Percentiles rank a stretch among this genome's conserved stretches.
These are phyloP conservation scores for Aspergillus incahuasiensis DNA, from an alignment of 495 filamentous ascomycete genomes.

Conservation along the genomic window DNA sequence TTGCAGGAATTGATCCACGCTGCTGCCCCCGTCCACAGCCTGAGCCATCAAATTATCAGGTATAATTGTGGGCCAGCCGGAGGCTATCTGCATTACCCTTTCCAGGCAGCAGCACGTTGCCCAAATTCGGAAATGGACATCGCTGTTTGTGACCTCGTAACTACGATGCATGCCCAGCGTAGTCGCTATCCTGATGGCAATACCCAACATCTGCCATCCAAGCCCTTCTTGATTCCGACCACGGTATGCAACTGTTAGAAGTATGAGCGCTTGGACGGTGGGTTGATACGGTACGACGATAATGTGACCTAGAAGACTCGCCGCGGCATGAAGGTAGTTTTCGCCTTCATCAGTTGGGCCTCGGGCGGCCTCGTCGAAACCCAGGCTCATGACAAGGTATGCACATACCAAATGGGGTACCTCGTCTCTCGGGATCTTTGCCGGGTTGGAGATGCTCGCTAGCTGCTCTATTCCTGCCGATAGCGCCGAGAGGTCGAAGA, in stretches of 20 bases:
- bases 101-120: slow-evolving; percentile 13
- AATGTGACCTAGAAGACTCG: slow-evolving; percentile 10
- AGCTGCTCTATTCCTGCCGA: slow-evolving; percentile 1
- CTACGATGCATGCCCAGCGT: slow-evolving; percentile 12
- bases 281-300: slow-evolving; percentile 13
- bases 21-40: not conserved
- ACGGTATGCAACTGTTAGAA: slow-evolving; percentile 11
- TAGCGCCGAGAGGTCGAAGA: not conserved
- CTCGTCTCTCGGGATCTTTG: not conserved
- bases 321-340: slow-evolving; percentile 10
- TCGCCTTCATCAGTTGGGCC: slow-evolving; percentile 10
- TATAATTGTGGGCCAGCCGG: slow-evolving; percentile 1
- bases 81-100: slow-evolving; percentile 14
- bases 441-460: not conserved
- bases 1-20: slow-evolving; percentile 1
- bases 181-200: slow-evolving; percentile 13
- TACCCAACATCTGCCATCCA: slow-evolving; percentile 15
- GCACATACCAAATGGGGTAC: slow-evolving; percentile 4
- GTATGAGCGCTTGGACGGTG: slow-evolving; percentile 10
- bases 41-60: not conserved
- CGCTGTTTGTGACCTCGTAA: not conserved
- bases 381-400: slow-evolving; percentile 14
- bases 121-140: slow-evolving; percentile 7
- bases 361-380: slow-evolving; percentile 5
- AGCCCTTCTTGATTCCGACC: slow-evolving; percentile 14